These are phyloP conservation scores for Fusarium temperatum DNA, from an alignment of 2,329 filamentous ascomycete genomes.

Conservation along the genomic window DNA sequence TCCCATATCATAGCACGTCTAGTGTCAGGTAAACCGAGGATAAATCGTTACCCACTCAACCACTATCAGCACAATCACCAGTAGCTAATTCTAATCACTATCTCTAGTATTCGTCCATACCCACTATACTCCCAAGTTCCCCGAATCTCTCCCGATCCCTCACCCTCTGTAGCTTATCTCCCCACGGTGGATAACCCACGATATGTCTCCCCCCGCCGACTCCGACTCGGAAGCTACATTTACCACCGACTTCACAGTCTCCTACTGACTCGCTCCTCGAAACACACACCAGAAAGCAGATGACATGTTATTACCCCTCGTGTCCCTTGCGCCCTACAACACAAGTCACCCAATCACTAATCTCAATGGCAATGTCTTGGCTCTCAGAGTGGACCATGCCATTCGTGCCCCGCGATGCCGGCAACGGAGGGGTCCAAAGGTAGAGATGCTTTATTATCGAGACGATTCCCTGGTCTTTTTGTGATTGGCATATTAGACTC, in stretches of 20 bases:
- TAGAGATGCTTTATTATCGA: background rate
- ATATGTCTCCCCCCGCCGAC: background rate
- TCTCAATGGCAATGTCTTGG: background rate
- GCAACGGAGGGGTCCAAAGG: conserved; percentile 19
- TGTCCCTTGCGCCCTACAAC: conserved; percentile 36
- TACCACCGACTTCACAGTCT: conserved; percentile 14
- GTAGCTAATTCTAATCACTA: background rate
- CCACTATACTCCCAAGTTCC: background rate
- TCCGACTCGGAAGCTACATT: conserved; percentile 29
- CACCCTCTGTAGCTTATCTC: conserved; percentile 1
- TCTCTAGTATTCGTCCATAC: background rate
- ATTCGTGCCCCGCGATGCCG: conserved; percentile 28
- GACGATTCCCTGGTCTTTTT: background rate
- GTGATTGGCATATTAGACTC: too few species aligned
- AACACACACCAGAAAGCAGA: background rate
- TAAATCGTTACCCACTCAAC: background rate
- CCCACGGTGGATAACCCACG: conserved; percentile 1
- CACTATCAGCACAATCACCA: background rate
- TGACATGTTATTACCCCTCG: conserved; percentile 30
- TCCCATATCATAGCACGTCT: background rate
- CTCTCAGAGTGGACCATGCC: conserved; percentile 24
- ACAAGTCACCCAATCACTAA: conserved; percentile 10
- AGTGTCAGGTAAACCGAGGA: background rate
- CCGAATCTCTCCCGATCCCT: background rate
- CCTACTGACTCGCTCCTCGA: conserved; percentile 18